Conservation (phyloP, 805 yeast genomes). For the Diddensiella transvaalensis region DNA sequence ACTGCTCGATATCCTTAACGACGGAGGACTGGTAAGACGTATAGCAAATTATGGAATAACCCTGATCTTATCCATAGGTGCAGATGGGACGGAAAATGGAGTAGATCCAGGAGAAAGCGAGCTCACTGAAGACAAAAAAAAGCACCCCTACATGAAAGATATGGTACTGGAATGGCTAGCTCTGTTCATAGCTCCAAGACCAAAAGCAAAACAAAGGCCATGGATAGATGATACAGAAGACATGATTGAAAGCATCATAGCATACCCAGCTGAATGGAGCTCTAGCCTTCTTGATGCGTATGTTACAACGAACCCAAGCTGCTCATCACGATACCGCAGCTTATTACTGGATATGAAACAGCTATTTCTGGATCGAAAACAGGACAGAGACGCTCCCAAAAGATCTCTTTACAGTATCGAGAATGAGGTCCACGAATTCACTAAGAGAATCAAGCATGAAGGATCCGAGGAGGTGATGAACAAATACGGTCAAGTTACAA, state of each 20-base stretch:
- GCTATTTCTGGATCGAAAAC: background rate
- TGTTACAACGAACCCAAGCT: background rate
- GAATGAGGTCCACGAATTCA: slow-evolving; percentile 14
- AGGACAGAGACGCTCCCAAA: slow-evolving; percentile 5
- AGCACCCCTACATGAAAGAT: background rate
- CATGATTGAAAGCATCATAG: slow-evolving; percentile 7
- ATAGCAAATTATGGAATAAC: slow-evolving; percentile 9
- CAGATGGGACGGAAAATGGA: background rate
- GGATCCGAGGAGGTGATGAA: no score
- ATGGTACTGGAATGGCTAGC: slow-evolving; percentile 12
- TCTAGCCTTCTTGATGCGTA: slow-evolving; percentile 5
- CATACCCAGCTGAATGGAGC: slow-evolving; percentile 4
- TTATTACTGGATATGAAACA: slow-evolving; percentile 12
- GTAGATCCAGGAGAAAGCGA: background rate
- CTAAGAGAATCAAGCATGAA: slow-evolving; percentile 11
- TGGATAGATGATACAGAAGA: slow-evolving; percentile 5
- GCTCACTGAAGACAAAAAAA: background rate
- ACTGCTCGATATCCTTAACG: slow-evolving; percentile 16
- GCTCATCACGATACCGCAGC: background rate
- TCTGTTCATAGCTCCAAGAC: slow-evolving; percentile 2
- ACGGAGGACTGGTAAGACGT: slow-evolving; percentile 11
- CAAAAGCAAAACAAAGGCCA: slow-evolving; percentile 1
- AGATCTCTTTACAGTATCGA: slow-evolving; percentile 13
- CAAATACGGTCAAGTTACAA: no score
- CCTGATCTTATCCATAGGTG: slow-evolving; percentile 4